Percentiles rank a stretch among this genome's conserved stretches.
phyloP scores from a whole-genome alignment of 495 filamentous ascomycete genomes.

The Tricharina praecox region DNA sequence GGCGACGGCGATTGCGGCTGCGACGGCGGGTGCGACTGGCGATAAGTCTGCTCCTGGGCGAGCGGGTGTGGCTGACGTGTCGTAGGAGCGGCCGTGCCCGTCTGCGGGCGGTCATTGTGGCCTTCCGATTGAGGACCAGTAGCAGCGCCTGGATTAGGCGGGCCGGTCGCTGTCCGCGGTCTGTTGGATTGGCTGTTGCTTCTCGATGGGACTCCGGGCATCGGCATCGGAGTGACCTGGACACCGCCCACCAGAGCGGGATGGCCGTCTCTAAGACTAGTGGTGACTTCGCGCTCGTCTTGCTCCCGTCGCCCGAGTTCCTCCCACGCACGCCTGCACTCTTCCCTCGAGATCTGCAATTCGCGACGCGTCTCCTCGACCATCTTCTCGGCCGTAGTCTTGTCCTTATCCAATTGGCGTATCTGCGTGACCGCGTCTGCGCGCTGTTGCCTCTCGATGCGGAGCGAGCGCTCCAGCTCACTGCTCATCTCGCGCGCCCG shows the following conservation, averaged over 20 bases:
- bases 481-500: constrained; percentile 66
- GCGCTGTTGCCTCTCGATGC: constrained; percentile 51
- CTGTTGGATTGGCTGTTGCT: constrained; percentile 38
- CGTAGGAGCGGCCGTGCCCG: too few species aligned
- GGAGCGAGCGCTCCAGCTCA: constrained; percentile 55
- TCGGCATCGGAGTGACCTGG: constrained; percentile 87
- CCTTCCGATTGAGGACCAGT: not conserved
- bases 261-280: constrained; percentile 67
- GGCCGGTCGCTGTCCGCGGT: constrained; percentile 24
- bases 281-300: constrained; percentile 81
- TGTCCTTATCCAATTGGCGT: constrained; percentile 47
- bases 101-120: not conserved
- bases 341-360: constrained; percentile 84
- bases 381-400: constrained; percentile 51
- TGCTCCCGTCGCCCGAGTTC: constrained; percentile 87
- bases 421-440: constrained; percentile 46
- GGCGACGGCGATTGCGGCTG: not conserved
- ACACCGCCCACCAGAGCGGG: constrained; percentile 82
- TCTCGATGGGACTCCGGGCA: constrained; percentile 47
- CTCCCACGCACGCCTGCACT: constrained; percentile 92
- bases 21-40: not conserved
- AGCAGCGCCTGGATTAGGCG: constrained; percentile 15
- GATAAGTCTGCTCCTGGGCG: not conserved
- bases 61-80: constrained; percentile 2
- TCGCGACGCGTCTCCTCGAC: constrained; percentile 77